Evolutionary conservation across 345 rosid genomes (phyloP).

Genomic region (Sisymbrium altissimum): DNA sequence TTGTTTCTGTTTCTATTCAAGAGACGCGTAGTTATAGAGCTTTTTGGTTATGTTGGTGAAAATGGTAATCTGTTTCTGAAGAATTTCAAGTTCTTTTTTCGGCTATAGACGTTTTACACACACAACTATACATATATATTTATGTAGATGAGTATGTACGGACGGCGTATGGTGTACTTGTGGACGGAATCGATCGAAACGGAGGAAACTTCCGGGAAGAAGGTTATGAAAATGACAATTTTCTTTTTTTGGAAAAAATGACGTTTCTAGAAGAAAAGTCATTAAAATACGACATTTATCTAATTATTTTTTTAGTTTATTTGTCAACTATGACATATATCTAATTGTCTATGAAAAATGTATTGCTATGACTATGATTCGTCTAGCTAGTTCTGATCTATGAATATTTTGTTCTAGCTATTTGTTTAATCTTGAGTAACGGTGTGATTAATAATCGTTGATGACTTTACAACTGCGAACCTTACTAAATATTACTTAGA

Average conservation of each 20-base stretch:
- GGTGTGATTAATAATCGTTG: neutral
- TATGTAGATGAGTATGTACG: neutral
- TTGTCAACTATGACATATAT: neutral
- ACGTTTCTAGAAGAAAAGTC: constrained; percentile 22
- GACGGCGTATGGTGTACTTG: neutral
- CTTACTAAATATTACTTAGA: neutral
- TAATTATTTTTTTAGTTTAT: neutral
- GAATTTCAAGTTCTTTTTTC: constrained; percentile 10
- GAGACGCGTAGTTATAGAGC: neutral
- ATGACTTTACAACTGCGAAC: neutral
- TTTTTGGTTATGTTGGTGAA: constrained; percentile 6
- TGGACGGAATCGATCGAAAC: neutral
- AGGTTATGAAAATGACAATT: neutral
- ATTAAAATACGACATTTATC: constrained; percentile 6
- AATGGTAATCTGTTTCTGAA: neutral
- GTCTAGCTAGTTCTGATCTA: neutral
- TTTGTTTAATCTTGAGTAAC: neutral
- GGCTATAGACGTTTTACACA: neutral
- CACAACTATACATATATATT: neutral
- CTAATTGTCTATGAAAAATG: neutral
- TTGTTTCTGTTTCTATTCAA: neutral
- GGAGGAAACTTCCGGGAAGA: constrained; percentile 26
- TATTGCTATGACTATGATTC: neutral
- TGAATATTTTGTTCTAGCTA: neutral
- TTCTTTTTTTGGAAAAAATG: neutral